phyloP scores from a whole-genome alignment of 371 early-diverging fungal genomes.

The Mortierella sp. region DNA sequence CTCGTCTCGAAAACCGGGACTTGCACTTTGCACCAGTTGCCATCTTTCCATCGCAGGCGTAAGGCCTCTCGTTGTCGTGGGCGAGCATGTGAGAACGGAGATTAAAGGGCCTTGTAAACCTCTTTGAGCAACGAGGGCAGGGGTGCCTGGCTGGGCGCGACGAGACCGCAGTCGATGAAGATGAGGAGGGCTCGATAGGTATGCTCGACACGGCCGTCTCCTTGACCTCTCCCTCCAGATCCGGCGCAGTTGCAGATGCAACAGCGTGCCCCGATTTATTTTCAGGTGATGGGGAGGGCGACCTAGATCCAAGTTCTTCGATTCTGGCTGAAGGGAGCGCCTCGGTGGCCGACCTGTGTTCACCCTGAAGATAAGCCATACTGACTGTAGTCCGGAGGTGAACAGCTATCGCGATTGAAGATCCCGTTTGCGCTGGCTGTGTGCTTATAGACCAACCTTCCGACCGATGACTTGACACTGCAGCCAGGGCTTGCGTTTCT shows the following conservation, averaged over 20 bases:
- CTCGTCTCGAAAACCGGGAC: constrained; percentile 18
- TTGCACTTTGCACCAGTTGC: neutral
- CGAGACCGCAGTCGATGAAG: neutral
- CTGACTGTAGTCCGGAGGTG: neutral
- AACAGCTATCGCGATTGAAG: neutral
- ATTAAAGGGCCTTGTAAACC: constrained; percentile 30
- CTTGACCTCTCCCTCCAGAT: neutral
- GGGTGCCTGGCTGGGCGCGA: neutral
- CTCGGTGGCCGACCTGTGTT: neutral
- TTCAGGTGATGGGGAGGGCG: neutral
- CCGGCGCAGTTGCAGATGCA: neutral
- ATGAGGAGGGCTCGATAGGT: neutral
- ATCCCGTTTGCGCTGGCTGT: neutral
- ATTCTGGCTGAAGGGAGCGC: neutral
- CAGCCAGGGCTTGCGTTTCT: neutral
- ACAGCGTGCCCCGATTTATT: neutral
- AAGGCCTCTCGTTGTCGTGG: constrained; percentile 18
- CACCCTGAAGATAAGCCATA: neutral
- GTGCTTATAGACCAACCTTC: neutral
- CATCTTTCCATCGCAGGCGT: constrained; percentile 2
- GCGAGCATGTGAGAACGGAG: constrained; percentile 24
- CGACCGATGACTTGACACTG: neutral
- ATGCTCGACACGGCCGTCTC: neutral
- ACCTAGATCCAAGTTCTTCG: neutral
- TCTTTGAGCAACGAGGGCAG: constrained; percentile 10